Conservation (phyloP, 2,329 filamentous ascomycete genomes). For the Ophiostoma sp. region DNA sequence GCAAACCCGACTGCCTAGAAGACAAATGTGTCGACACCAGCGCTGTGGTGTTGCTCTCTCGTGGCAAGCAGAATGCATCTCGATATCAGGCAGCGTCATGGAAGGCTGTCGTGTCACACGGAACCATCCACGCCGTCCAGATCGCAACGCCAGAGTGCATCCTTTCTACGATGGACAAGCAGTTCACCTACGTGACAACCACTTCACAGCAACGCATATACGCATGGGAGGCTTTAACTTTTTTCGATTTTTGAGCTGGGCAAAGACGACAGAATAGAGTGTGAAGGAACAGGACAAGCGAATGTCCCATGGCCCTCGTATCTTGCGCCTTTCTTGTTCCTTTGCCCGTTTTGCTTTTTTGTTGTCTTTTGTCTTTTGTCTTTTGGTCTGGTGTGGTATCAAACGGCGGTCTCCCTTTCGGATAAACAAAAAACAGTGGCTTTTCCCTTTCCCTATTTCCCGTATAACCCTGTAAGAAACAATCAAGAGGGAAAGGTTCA, state of each 20-base stretch:
- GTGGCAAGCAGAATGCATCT: too few relatives aligned
- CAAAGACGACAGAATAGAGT: conserved; percentile 7
- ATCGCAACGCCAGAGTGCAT: not conserved
- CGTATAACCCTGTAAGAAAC: not conserved
- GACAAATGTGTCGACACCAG: not conserved
- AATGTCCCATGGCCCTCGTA: not conserved
- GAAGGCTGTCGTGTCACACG: not conserved
- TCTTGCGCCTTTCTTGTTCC: conserved; percentile 8
- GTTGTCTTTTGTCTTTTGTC: not conserved
- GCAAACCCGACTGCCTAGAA: conserved; percentile 2
- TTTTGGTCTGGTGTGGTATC: conserved; percentile 5
- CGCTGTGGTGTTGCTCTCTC: too few relatives aligned
- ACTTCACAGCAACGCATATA: not conserved
- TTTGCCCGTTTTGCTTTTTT: not conserved
- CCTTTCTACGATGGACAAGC: not conserved
- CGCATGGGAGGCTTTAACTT: not conserved
- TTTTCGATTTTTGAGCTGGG: not conserved
- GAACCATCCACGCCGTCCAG: not conserved
- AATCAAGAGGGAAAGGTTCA: not conserved
- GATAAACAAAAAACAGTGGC: not conserved
- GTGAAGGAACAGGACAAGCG: not conserved
- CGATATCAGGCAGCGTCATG: not conserved
- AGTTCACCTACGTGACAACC: not conserved
- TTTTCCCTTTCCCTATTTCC: not conserved
- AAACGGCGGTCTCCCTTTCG: not conserved